These are phyloP conservation scores for Acer negundo DNA, from an alignment of 345 rosid species.

Conservation along the genomic window DNA sequence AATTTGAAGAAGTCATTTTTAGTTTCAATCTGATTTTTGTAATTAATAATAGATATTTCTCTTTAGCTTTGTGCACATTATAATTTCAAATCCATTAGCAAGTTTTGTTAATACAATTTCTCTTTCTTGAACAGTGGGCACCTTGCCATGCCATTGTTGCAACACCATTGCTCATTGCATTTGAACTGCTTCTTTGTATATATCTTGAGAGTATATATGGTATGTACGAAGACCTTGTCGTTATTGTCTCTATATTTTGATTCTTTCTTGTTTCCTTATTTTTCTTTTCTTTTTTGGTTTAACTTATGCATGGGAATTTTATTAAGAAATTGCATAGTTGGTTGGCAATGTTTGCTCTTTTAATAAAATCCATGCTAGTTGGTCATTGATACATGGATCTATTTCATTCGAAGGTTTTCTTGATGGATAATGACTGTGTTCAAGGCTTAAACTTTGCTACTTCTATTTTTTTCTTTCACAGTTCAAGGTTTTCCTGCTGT, in stretches of 20 bases:
- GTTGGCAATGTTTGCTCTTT: neutral
- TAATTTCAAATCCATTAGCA: conserved; percentile 16
- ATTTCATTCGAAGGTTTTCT: neutral
- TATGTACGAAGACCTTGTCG: conserved; percentile 28
- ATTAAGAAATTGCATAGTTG: neutral
- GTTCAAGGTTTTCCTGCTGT: conserved; percentile 60
- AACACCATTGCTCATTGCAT: conserved; percentile 87
- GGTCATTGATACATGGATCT: neutral
- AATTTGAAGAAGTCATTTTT: neutral
- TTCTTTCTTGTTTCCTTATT: neutral
- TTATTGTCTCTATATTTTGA: conserved; percentile 1
- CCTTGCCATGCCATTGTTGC: conserved; percentile 98
- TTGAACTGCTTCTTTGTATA: conserved; percentile 93
- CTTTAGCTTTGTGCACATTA: neutral
- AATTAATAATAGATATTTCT: neutral
- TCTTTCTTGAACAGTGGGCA: conserved; percentile 83
- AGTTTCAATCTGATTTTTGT: neutral
- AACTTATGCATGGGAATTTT: neutral
- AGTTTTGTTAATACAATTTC: conserved; percentile 17
- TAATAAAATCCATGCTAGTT: neutral
- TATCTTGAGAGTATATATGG: conserved; percentile 86
- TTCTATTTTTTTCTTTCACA: conserved; percentile 27
- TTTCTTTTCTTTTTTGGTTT: neutral
- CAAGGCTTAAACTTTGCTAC: conserved; percentile 9
- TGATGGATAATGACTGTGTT: neutral